Percentiles rank a stretch among this genome's conserved stretches.
Evolutionary conservation across 495 filamentous ascomycete genomes (phyloP).

Genomic region (Tetracladium marchalianum): DNA sequence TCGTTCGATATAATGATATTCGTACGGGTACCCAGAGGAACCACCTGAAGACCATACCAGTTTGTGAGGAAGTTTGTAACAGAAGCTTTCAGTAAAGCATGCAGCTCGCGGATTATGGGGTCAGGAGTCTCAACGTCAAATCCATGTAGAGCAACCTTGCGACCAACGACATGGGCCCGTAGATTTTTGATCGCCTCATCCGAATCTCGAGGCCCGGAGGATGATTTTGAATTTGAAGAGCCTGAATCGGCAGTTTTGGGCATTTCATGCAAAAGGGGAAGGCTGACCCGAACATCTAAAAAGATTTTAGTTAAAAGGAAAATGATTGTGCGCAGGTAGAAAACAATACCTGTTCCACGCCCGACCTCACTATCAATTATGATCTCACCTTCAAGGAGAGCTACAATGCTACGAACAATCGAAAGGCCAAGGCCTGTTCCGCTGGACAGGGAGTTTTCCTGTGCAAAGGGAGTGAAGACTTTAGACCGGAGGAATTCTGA

Average conservation of each 20-base stretch:
- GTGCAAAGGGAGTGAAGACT: constrained; percentile 63
- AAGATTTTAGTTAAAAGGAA: background rate
- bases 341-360: constrained; percentile 13
- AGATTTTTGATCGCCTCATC: constrained; percentile 13
- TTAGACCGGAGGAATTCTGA: constrained; percentile 53
- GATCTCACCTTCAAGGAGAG: constrained; percentile 48
- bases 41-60: constrained; percentile 17
- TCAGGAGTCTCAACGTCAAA: constrained; percentile 12
- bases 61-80: constrained; percentile 14
- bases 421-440: constrained; percentile 64
- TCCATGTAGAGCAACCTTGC: constrained; percentile 13
- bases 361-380: constrained; percentile 32
- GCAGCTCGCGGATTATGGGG: constrained; percentile 6
- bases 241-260: constrained; percentile 9
- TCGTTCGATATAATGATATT: constrained; percentile 16
- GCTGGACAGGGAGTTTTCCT: constrained; percentile 56
- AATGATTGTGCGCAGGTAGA: background rate
- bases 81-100: constrained; percentile 9
- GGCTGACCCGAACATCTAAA: constrained; percentile 14
- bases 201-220: constrained; percentile 4
- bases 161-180: constrained; percentile 5
- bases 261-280: constrained; percentile 16
- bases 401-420: constrained; percentile 57
- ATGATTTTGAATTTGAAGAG: constrained; percentile 2
- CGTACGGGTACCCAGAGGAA: constrained; percentile 7